Conservation (phyloP, 768 basidiomycete genomes). For the Mycena capillaripes region DNA sequence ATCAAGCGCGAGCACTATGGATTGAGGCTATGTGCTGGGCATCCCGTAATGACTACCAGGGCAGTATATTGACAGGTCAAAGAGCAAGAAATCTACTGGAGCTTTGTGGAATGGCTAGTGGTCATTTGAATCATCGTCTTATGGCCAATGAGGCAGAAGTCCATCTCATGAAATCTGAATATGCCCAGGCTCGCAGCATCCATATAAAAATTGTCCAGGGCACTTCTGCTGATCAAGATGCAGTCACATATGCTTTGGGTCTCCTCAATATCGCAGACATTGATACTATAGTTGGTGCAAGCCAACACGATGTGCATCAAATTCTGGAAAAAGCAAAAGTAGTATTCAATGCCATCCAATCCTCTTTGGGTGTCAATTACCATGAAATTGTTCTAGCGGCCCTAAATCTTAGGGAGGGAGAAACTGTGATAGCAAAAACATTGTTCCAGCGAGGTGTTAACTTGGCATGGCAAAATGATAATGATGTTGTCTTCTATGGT, state of each 20-base stretch:
- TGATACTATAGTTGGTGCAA: neutral
- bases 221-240: neutral
- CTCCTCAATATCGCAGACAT: neutral
- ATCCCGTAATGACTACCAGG: neutral
- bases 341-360: neutral
- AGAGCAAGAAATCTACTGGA: neutral
- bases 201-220: neutral
- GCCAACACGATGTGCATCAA: neutral
- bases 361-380: neutral
- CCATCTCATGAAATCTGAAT: slow-evolving; percentile 1
- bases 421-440: neutral
- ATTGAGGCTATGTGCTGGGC: neutral
- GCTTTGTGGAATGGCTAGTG: neutral
- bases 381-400: neutral
- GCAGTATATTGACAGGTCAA: neutral
- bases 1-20: neutral
- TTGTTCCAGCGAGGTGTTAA: neutral
- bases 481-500: too few relatives aligned
- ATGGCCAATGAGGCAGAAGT: neutral
- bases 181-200: neutral
- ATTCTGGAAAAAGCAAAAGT: neutral
- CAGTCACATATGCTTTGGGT: neutral
- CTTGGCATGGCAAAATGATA: neutral
- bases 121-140: neutral
- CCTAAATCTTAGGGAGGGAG: neutral